Evolutionary conservation across 306 rosid species (phyloP).

Genomic region (Trifolium repens): DNA sequence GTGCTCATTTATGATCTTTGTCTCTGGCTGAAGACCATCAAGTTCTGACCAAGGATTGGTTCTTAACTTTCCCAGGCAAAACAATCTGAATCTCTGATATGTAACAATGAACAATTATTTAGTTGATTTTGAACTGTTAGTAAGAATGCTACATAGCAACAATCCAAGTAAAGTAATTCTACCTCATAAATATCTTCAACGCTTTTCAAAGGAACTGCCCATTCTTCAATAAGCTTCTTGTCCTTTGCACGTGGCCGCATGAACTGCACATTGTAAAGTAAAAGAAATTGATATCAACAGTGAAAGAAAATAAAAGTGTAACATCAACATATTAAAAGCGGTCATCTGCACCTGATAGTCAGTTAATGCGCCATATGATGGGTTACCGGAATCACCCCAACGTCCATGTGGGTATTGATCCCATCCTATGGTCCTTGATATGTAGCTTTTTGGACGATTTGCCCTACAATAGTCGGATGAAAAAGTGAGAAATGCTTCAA

Average conservation of each 20-base stretch:
- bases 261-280: constrained; percentile 55
- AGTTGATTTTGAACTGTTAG: constrained; percentile 15
- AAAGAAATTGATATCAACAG: not conserved
- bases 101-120: constrained; percentile 32
- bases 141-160: constrained; percentile 8
- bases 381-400: constrained; percentile 90
- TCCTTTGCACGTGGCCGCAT: constrained; percentile 94
- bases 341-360: constrained; percentile 77
- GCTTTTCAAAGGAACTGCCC: constrained; percentile 78
- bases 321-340: constrained; percentile 27
- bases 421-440: constrained; percentile 96
- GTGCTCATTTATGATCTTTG: constrained; percentile 78
- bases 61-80: constrained; percentile 87
- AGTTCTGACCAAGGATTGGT: constrained; percentile 97
- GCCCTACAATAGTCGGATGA: constrained; percentile 67
- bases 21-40: constrained; percentile 96
- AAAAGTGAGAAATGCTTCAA: constrained; percentile 46
- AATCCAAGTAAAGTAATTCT: constrained; percentile 28
- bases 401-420: constrained; percentile 96
- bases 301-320: not conserved
- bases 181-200: constrained; percentile 91
- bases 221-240: constrained; percentile 90
- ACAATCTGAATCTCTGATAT: constrained; percentile 77
- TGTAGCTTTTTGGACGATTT: constrained; percentile 96
- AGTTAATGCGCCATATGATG: constrained; percentile 85